A percentile compares a stretch with the other conserved stretches of the same genome.
phyloP scores from a whole-genome alignment of 208 protist species.

The Porcisia deanei region DNA sequence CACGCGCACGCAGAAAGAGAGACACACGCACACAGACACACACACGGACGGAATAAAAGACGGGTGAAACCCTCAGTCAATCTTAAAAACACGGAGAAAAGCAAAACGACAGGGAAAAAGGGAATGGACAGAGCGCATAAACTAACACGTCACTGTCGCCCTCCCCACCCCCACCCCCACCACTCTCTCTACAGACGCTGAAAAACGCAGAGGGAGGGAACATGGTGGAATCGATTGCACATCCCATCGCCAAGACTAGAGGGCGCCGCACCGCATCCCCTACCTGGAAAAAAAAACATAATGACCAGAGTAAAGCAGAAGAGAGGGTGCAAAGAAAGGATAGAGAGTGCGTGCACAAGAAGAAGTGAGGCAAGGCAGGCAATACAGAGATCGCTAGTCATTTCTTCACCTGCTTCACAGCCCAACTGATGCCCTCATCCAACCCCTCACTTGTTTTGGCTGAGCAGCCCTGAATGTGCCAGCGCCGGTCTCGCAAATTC shows the following conservation, averaged over 20 bases:
- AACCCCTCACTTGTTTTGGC: slow-evolving; percentile 93
- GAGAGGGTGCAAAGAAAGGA: neutral
- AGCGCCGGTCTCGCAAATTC: slow-evolving; percentile 81
- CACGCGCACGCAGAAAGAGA: no score
- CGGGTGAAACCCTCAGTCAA: no score
- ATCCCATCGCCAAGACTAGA: neutral
- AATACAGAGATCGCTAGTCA: neutral
- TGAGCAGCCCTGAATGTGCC: slow-evolving; percentile 95
- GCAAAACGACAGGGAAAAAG: neutral
- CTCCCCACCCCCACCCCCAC: no score
- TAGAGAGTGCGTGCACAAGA: neutral
- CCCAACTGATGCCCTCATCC: slow-evolving; percentile 90
- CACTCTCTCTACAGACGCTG: neutral
- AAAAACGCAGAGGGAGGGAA: no score
- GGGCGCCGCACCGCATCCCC: neutral
- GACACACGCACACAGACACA: no score
- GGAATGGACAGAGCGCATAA: no score
- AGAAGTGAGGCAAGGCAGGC: neutral
- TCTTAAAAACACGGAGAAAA: neutral
- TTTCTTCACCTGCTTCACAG: slow-evolving; percentile 70
- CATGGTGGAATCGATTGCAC: neutral
- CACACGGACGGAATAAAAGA: no score
- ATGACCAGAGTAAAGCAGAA: neutral
- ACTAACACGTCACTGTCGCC: no score
- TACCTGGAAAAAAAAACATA: neutral